phyloP scores from a whole-genome alignment of 179 eudicot species.

The Monotropa hypopitys region DNA sequence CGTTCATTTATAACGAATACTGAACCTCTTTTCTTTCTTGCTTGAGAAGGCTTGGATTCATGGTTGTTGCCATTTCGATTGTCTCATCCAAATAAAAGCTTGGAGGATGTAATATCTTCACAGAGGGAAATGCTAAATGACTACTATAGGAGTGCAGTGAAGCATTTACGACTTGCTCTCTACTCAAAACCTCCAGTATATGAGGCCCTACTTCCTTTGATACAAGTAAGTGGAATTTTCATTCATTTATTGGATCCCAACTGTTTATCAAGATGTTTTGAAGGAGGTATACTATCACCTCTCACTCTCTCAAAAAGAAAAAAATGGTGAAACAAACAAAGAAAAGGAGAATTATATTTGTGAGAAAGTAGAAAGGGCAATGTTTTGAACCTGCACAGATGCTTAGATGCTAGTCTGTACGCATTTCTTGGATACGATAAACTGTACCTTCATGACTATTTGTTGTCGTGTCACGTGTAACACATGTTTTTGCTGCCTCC shows the following conservation, averaged over 20 bases:
- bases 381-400: not conserved
- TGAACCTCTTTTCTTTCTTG: conserved; percentile 10
- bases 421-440: not conserved
- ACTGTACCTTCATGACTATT: not conserved
- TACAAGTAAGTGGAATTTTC: conserved; percentile 41
- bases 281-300: not conserved
- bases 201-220: conserved; percentile 67
- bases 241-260: not conserved
- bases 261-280: not conserved
- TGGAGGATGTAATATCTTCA: conserved; percentile 29
- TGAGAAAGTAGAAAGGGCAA: not conserved
- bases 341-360: not conserved
- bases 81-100: conserved; percentile 27
- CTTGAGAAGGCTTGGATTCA: conserved; percentile 40
- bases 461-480: too few species aligned
- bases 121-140: conserved; percentile 27
- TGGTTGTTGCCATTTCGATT: conserved; percentile 53
- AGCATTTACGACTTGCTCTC: conserved; percentile 53
- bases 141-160: conserved; percentile 47
- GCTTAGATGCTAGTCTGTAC: not conserved
- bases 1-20: not conserved
- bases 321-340: too few species aligned
- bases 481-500: too few species aligned
- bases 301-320: too few species aligned
- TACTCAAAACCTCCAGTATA: conserved; percentile 45